These are phyloP conservation scores for Tylopilus sp. DNA, from an alignment of 1,284 basidiomycete species.

Conservation along the genomic window DNA sequence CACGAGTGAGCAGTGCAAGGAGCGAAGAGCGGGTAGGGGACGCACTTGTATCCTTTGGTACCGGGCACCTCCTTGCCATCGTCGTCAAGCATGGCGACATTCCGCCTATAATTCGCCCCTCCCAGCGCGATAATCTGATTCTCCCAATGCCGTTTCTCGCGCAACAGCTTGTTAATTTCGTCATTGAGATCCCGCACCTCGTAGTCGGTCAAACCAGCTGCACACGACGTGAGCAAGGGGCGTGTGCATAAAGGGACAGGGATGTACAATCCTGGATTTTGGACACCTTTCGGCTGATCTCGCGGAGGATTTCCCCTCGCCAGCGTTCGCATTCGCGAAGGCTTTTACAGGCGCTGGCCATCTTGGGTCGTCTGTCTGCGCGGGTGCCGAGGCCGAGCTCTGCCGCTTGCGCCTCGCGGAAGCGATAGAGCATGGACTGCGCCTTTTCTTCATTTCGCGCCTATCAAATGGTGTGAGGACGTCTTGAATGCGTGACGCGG, in stretches of 20 bases:
- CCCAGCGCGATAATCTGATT: slow-evolving; percentile 94
- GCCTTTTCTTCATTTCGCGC: slow-evolving; percentile 98
- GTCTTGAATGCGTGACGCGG: neutral
- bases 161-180: slow-evolving; percentile 94
- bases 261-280: slow-evolving; percentile 94
- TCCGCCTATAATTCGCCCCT: slow-evolving; percentile 94
- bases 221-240: neutral
- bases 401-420: slow-evolving; percentile 93
- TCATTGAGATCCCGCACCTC: slow-evolving; percentile 91
- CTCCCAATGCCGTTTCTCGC: slow-evolving; percentile 98
- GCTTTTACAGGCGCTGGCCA: slow-evolving; percentile 89
- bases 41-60: slow-evolving; percentile 97
- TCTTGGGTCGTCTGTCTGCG: slow-evolving; percentile 79
- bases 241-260: neutral
- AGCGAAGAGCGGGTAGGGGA: slow-evolving; percentile 11
- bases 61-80: slow-evolving; percentile 95
- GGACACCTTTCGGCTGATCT: slow-evolving; percentile 94
- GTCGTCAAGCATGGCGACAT: slow-evolving; percentile 88
- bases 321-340: slow-evolving; percentile 93
- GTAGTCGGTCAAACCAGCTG: slow-evolving; percentile 92
- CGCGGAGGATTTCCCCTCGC: slow-evolving; percentile 91
- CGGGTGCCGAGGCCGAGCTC: slow-evolving; percentile 89
- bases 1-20: neutral
- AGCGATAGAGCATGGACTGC: slow-evolving; percentile 98
- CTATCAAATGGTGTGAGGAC: slow-evolving; percentile 38